Percentiles rank a stretch among this genome's conserved stretches.
Evolutionary conservation across 163 green algal species (phyloP).

Genomic region (Volvox carteri): DNA sequence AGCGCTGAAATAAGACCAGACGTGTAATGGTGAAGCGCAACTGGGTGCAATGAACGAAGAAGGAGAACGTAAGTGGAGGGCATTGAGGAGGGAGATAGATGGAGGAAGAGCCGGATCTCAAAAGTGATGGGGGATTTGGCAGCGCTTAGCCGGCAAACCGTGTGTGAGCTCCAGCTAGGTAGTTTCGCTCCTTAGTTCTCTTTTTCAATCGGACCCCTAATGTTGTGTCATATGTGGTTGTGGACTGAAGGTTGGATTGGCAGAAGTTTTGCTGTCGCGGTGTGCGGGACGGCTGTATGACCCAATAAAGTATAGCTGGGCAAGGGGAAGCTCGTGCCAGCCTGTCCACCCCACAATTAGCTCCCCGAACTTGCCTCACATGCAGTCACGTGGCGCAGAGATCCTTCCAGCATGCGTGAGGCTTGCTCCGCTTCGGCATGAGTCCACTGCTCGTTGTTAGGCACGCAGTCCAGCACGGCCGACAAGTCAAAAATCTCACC

Average conservation of each 20-base stretch:
- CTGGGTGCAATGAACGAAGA: too few species aligned
- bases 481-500: neutral
- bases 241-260: neutral
- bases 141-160: neutral
- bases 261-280: neutral
- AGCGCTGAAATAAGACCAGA: neutral
- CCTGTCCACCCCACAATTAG: neutral
- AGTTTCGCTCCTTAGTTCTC: neutral
- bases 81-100: neutral
- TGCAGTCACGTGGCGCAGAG: neutral
- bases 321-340: neutral
- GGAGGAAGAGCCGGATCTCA: neutral
- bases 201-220: neutral
- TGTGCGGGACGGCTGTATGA: neutral
- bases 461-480: neutral
- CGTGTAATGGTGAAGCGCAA: neutral
- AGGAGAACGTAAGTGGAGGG: neutral
- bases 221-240: neutral
- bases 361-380: constrained; percentile 13
- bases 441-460: neutral
- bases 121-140: neutral
- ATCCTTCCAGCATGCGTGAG: neutral
- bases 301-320: too few species aligned
- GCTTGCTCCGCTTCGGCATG: constrained; percentile 2
- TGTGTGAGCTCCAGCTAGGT: neutral